phyloP scores from a whole-genome alignment of 2,329 filamentous ascomycete genomes.

The Alternaria consortialis region DNA sequence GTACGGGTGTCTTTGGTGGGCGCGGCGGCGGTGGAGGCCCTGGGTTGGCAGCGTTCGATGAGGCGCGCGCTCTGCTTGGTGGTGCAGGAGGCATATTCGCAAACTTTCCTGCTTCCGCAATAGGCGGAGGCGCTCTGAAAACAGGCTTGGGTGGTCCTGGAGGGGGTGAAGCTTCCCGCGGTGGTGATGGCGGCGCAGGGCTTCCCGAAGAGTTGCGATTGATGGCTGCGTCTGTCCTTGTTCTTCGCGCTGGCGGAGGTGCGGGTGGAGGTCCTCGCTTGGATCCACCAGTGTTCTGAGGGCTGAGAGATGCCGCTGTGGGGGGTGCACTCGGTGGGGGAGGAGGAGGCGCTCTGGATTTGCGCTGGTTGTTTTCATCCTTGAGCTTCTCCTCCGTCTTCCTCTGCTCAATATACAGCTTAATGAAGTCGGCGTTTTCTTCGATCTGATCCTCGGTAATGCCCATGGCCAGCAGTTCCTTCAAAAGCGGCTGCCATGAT shows the following conservation, averaged over 20 bases:
- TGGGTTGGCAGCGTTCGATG: conserved; percentile 60
- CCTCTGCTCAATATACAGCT: conserved; percentile 71
- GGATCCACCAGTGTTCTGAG: conserved; percentile 70
- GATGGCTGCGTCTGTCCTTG: conserved; percentile 52
- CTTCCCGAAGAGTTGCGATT: conserved; percentile 61
- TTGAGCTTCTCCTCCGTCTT: conserved; percentile 61
- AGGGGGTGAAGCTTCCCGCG: conserved; percentile 76
- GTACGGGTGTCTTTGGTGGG: conserved; percentile 64
- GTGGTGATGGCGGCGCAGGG: conserved; percentile 68
- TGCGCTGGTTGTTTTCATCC: conserved; percentile 59
- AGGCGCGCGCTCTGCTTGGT: conserved; percentile 60
- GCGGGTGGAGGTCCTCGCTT: conserved; percentile 69
- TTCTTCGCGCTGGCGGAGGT: conserved; percentile 62
- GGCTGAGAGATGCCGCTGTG: conserved; percentile 60
- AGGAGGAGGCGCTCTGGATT: conserved; percentile 67
- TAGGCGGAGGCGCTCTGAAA: conserved; percentile 86
- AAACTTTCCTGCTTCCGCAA: conserved; percentile 90
- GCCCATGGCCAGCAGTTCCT: conserved; percentile 70
- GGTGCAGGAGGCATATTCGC: conserved; percentile 63
- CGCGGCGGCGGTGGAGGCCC: conserved; percentile 72
- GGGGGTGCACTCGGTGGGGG: conserved; percentile 62
- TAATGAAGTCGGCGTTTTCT: conserved; percentile 74
- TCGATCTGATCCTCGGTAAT: conserved; percentile 74
- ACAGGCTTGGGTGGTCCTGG: conserved; percentile 66
- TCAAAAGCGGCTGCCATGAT: conserved; percentile 67